Base-by-base conservation (phyloP, 2,329 filamentous ascomycete genomes). In the Colletotrichum karsti region DNA sequence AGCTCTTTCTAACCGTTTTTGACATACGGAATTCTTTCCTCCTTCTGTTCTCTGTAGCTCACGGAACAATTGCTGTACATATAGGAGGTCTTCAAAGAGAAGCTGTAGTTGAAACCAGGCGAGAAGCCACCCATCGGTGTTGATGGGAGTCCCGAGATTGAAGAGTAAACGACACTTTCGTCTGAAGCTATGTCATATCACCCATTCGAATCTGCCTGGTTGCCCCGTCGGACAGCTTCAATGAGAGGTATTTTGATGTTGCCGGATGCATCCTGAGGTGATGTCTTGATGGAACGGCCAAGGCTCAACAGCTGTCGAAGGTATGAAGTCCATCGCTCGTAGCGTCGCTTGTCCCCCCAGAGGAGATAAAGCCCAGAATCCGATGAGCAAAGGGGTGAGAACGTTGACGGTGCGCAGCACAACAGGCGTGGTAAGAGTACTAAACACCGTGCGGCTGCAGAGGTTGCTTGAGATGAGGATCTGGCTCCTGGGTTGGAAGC, bases 231-330 rank as follows among this genome's bases (percentile, higher is more conserved):
- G 2, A 33, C 44, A 57, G 18, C 37, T 20, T 64, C 61, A 10
- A 64, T 7, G 53, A 64, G 51, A 1, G 53, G 61, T 6, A 64
- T 58, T 22, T 64, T 64, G 7, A 58, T 33, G 13, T 64, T 64
- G 42, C 61, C 44, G 24, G 58, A 64, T n/a, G 42, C 5, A 22
- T 64, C 53, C 20, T 41, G 61, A 3, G 61, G 53, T 0, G 22
- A 24, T 15, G 6, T 30, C 8, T 64, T 64, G 20, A 58, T 64
- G 30, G 18, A 64, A 64, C 2, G 26, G 22, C n/a, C 46, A 46
- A 9, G 53, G 15, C 35, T 58, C 53, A 3, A 15, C 22, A 2
- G 42, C 53, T 3, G 10, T 26, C 2, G 39, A 50, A 6, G 61
- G 61, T 2, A 58, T 44, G 7, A 51, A 41, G 3, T 46, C 46